Percentiles rank a stretch among this genome's conserved stretches.
Evolutionary conservation across 1,284 basidiomycete species (phyloP).

Genomic region (Malassezia yamatoensis): DNA sequence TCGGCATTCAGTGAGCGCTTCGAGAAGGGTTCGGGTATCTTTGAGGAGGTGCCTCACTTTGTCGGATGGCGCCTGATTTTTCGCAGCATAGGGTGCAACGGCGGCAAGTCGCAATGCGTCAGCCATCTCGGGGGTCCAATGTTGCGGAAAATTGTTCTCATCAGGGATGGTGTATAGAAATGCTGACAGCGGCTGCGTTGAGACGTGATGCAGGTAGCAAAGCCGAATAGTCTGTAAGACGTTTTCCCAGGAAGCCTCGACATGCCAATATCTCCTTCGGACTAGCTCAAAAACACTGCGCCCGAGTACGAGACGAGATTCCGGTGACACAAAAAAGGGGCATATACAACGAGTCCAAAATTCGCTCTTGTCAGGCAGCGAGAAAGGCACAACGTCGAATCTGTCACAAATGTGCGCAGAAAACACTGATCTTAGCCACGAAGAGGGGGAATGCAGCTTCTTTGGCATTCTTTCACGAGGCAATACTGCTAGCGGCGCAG

Average conservation of each 20-base stretch:
- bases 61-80: background rate
- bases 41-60: background rate
- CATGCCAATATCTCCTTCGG: slow-evolving; percentile 30
- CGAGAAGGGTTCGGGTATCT: background rate
- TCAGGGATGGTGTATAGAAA: slow-evolving; percentile 12
- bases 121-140: slow-evolving; percentile 10
- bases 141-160: background rate
- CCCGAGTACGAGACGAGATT: slow-evolving; percentile 21
- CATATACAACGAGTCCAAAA: slow-evolving; percentile 29
- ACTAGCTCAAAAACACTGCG: slow-evolving; percentile 28
- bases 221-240: slow-evolving; percentile 25
- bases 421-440: background rate
- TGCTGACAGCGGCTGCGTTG: slow-evolving; percentile 25
- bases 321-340: slow-evolving; percentile 21
- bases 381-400: slow-evolving; percentile 22
- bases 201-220: slow-evolving; percentile 26
- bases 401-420: background rate
- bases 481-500: slow-evolving; percentile 7
- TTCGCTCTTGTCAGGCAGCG: slow-evolving; percentile 23
- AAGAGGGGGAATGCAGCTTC: background rate
- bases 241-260: slow-evolving; percentile 25
- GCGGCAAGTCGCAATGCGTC: slow-evolving; percentile 9
- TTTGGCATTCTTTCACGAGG: background rate
- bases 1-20: background rate
- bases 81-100: background rate